A percentile compares a stretch with the other conserved stretches of the same genome.
Evolutionary conservation across 306 rosid genomes (phyloP).

Genomic region (Purshia tridentata): DNA sequence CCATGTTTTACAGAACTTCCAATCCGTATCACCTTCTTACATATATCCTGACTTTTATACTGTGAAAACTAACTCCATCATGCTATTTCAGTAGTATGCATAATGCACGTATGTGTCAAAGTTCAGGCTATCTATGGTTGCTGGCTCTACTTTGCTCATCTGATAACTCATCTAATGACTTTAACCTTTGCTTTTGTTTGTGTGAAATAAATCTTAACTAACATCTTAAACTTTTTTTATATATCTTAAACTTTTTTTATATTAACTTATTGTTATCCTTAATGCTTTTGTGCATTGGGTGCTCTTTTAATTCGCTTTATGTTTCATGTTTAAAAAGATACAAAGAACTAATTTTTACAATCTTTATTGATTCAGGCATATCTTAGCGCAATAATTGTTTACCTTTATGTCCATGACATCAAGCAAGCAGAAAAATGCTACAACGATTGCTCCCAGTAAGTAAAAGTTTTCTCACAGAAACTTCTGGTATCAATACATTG

Average conservation of each 20-base stretch:
- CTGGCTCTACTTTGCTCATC: background rate
- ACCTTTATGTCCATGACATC: conserved; percentile 80
- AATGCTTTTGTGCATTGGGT: background rate
- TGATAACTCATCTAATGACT: background rate
- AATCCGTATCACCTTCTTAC: background rate
- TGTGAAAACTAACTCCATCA: background rate
- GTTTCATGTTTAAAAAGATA: background rate
- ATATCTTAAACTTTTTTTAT: background rate
- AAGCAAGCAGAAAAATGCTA: conserved; percentile 94
- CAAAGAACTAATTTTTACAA: background rate
- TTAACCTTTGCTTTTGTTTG: background rate
- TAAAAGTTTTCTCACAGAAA: conserved; percentile 21
- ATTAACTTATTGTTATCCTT: background rate
- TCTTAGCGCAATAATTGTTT: conserved; percentile 76
- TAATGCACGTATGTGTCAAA: background rate
- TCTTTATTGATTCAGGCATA: conserved; percentile 67
- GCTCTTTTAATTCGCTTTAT: background rate
- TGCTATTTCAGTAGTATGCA: background rate
- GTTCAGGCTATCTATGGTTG: too few relatives aligned
- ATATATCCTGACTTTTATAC: background rate
- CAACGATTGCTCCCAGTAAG: conserved; percentile 93
- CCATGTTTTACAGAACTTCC: conserved; percentile 1
- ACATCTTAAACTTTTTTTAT: background rate
- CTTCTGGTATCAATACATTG: background rate
- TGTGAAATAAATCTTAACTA: background rate